These are phyloP conservation scores for Camellia lanceoleosa DNA, from an alignment of 148 eudicot genomes.

Conservation along the genomic window DNA sequence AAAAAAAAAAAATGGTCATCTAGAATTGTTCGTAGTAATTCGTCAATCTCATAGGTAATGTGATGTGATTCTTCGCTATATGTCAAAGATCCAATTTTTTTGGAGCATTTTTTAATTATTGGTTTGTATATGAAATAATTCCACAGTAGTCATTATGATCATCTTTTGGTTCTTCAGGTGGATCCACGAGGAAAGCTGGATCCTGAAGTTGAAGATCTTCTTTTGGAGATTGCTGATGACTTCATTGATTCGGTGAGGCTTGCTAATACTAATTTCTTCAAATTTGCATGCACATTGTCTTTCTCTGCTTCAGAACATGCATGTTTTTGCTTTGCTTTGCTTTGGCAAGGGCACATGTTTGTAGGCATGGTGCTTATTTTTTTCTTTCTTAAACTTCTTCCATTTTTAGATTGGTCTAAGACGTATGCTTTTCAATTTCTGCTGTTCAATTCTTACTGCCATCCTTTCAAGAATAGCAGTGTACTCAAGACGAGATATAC, in stretches of 20 bases:
- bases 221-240: conserved; percentile 78
- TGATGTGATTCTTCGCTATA: neutral
- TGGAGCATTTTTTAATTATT: neutral
- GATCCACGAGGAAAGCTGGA: conserved; percentile 65
- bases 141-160: neutral
- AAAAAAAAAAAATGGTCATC: neutral
- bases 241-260: conserved; percentile 83
- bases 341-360: no score
- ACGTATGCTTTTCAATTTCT: no score
- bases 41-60: neutral
- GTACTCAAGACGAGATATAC: no score
- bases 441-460: no score
- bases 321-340: neutral
- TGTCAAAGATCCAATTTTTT: neutral
- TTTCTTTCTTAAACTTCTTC: neutral
- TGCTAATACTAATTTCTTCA: neutral
- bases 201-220: conserved; percentile 84
- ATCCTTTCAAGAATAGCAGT: no score
- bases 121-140: neutral
- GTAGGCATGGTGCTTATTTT: neutral
- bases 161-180: conserved; percentile 44
- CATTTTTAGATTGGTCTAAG: no score
- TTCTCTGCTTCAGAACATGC: conserved; percentile 2
- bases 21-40: neutral
- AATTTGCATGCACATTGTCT: neutral